phyloP scores from a whole-genome alignment of 2,329 filamentous ascomycete genomes.

The Fusarium tanahbumbuense region DNA sequence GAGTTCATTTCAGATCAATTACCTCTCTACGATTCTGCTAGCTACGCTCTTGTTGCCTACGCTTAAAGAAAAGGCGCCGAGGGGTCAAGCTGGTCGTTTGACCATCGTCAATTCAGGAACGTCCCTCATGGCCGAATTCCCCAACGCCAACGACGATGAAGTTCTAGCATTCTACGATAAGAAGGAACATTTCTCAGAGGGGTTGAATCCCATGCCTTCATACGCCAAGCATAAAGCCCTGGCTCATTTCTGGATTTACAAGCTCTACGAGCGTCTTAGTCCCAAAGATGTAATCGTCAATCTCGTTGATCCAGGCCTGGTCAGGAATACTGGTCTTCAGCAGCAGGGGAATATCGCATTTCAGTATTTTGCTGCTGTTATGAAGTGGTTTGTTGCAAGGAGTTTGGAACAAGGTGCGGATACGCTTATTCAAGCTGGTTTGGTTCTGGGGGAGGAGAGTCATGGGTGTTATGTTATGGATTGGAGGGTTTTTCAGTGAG shows the following conservation, averaged over 20 bases:
- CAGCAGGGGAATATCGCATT: slow-evolving; percentile 47
- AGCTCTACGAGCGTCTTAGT: slow-evolving; percentile 53
- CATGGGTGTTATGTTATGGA: slow-evolving; percentile 43
- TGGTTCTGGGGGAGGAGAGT: slow-evolving; percentile 37
- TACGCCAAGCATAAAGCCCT: slow-evolving; percentile 51
- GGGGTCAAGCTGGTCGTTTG: slow-evolving; percentile 41
- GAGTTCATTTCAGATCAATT: slow-evolving; percentile 55
- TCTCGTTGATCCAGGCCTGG: slow-evolving; percentile 59
- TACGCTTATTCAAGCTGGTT: slow-evolving; percentile 39
- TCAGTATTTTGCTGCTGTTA: not conserved
- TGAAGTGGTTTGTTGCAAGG: slow-evolving; percentile 29
- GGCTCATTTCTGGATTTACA: slow-evolving; percentile 51
- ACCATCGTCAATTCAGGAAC: slow-evolving; percentile 50
- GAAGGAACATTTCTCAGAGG: slow-evolving; percentile 34
- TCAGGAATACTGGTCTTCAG: slow-evolving; percentile 56
- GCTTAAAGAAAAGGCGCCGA: slow-evolving; percentile 45
- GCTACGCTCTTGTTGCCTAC: slow-evolving; percentile 50
- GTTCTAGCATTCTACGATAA: slow-evolving; percentile 50
- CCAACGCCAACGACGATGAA: slow-evolving; percentile 37
- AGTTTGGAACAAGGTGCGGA: slow-evolving; percentile 33
- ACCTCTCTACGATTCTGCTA: slow-evolving; percentile 52
- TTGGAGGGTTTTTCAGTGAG: slow-evolving; percentile 45
- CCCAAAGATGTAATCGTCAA: slow-evolving; percentile 59
- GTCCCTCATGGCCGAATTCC: slow-evolving; percentile 37
- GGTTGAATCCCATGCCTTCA: slow-evolving; percentile 11